A percentile compares a stretch with the other conserved stretches of the same genome.
Conservation (phyloP, 306 rosid genomes). For the Pyrus pyrifolia region DNA sequence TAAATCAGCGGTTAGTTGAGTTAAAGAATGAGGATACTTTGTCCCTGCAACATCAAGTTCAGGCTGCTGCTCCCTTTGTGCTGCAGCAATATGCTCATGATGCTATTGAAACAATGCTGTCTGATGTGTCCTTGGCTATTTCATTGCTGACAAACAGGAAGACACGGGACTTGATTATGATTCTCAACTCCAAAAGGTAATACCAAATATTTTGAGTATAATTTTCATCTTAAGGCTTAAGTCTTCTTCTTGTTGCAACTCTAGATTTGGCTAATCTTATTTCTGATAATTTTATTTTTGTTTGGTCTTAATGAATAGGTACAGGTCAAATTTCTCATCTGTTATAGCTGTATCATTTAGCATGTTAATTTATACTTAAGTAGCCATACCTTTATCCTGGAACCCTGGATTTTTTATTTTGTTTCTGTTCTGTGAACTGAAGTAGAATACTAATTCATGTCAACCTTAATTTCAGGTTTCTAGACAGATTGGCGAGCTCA, state of each 20-base stretch:
- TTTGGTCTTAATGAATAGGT: neutral
- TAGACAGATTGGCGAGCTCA: slow-evolving; percentile 70
- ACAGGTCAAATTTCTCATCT: neutral
- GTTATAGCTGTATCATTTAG: neutral
- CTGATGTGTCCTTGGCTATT: slow-evolving; percentile 65
- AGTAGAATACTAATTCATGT: neutral
- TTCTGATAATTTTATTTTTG: neutral
- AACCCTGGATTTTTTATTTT: neutral
- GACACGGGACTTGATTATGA: slow-evolving; percentile 86
- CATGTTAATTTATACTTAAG: neutral
- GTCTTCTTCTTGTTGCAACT: neutral
- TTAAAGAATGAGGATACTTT: slow-evolving; percentile 67
- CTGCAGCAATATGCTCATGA: slow-evolving; percentile 77
- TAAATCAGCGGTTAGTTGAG: slow-evolving; percentile 71
- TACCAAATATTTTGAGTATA: neutral
- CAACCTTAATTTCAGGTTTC: slow-evolving; percentile 59
- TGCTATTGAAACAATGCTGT: slow-evolving; percentile 62
- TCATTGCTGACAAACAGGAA: slow-evolving; percentile 74
- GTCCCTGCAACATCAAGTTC: slow-evolving; percentile 90
- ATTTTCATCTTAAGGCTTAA: neutral
- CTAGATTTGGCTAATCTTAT: neutral
- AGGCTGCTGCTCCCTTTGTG: slow-evolving; percentile 79
- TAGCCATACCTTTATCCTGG: neutral
- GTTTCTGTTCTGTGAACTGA: neutral
- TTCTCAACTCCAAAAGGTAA: slow-evolving; percentile 91